A percentile compares a stretch with the other conserved stretches of the same genome.
These are phyloP conservation scores for Pseudogymnoascus sp. DNA, from an alignment of 2,329 filamentous ascomycete species.

Conservation along the genomic window DNA sequence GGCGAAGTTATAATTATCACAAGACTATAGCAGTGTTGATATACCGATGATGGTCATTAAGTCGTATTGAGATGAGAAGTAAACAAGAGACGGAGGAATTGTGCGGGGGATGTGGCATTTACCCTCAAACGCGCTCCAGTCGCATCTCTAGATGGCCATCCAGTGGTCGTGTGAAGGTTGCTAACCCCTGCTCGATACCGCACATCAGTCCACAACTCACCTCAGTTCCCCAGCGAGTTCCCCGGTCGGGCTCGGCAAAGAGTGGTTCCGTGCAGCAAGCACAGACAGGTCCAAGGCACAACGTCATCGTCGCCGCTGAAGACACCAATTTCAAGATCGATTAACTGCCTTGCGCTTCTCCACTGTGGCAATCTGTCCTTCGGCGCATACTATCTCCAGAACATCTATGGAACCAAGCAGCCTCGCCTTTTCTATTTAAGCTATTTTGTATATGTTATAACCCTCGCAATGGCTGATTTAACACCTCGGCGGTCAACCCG, in stretches of 20 bases:
- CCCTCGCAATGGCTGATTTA: constrained; percentile 17
- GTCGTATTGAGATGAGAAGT: background rate
- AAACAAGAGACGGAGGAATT: background rate
- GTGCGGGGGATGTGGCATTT: background rate
- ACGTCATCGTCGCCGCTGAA: constrained; percentile 16
- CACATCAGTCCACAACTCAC: constrained; percentile 3
- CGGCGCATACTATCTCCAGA: constrained; percentile 13
- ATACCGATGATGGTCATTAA: background rate
- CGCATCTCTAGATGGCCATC: background rate
- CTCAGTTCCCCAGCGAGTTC: background rate
- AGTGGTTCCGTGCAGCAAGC: background rate
- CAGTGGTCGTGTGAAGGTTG: constrained; percentile 1
- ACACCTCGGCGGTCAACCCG: constrained; percentile 23
- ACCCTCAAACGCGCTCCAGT: constrained; percentile 6
- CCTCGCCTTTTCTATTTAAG: background rate
- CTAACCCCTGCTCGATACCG: background rate
- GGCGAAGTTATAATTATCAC: background rate
- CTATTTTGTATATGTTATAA: constrained; percentile 19
- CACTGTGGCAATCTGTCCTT: constrained; percentile 15
- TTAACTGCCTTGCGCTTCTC: constrained; percentile 1
- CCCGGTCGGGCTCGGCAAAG: background rate
- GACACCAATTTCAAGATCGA: constrained; percentile 1
- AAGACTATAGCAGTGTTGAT: background rate
- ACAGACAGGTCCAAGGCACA: constrained; percentile 9
- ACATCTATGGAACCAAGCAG: constrained; percentile 10